A percentile compares a stretch with the other conserved stretches of the same genome.
These are phyloP conservation scores for Coffea humblotiana DNA, from an alignment of 305 asterid genomes.

Conservation along the genomic window DNA sequence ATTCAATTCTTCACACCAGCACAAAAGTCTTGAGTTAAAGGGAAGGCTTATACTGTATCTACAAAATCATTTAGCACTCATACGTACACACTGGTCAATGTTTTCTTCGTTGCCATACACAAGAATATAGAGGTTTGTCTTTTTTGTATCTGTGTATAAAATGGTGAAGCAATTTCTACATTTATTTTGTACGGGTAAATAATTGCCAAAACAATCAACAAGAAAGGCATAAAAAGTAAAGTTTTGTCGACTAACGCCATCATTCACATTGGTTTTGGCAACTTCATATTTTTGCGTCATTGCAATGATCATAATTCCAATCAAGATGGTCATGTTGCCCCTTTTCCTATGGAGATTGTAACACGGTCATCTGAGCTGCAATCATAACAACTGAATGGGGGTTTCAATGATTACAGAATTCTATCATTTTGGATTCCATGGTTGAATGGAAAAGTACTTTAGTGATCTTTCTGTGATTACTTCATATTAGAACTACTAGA, in stretches of 20 bases:
- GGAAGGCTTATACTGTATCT: no score
- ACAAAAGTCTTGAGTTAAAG: neutral
- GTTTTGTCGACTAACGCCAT: constrained; percentile 22
- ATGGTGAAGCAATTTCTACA: neutral
- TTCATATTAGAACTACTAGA: neutral
- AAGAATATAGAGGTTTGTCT: neutral
- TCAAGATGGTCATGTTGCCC: constrained; percentile 2
- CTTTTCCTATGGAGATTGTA: constrained; percentile 21
- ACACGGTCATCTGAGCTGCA: constrained; percentile 12
- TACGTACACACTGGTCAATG: neutral
- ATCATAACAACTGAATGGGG: constrained; percentile 20
- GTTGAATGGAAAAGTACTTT: constrained; percentile 11
- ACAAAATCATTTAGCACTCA: neutral
- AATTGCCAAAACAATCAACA: neutral
- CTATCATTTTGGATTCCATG: constrained; percentile 5
- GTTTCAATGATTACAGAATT: constrained; percentile 23
- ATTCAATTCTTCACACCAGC: neutral
- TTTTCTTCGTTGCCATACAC: neutral
- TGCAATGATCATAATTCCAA: neutral
- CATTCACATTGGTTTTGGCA: constrained; percentile 24
- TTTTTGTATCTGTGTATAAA: neutral
- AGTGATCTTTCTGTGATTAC: constrained; percentile 6
- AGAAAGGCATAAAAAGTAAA: constrained; percentile 19
- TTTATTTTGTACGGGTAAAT: neutral
- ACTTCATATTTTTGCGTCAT: constrained; percentile 17